Evolutionary conservation across 441 rosid species (phyloP).

Genomic region (Syzygium syzygioides): DNA sequence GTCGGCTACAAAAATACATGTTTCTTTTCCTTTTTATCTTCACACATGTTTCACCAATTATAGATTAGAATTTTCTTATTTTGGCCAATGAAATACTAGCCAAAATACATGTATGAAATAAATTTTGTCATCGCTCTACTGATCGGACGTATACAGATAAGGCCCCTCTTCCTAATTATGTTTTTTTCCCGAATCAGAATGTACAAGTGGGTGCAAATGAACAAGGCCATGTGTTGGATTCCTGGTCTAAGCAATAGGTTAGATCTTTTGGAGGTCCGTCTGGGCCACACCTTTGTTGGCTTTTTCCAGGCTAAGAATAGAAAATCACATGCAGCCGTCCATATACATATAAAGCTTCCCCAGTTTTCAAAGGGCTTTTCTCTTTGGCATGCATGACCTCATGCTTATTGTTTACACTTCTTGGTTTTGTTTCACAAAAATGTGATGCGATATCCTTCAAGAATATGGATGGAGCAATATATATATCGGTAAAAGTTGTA

Average conservation of each 20-base stretch:
- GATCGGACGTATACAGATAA: background rate
- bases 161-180: background rate
- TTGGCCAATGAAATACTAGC: background rate
- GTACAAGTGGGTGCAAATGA: background rate
- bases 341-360: background rate
- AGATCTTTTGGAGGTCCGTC: background rate
- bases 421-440: background rate
- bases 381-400: background rate
- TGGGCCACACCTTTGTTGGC: background rate
- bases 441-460: background rate
- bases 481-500: background rate
- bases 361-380: background rate
- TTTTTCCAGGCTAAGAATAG: background rate
- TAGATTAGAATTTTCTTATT: background rate
- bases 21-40: no score
- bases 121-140: background rate
- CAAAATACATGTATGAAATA: background rate
- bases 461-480: background rate
- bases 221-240: background rate
- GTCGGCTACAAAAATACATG: no score
- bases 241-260: background rate
- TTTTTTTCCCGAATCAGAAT: background rate
- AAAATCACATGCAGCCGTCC: background rate
- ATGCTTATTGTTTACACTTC: background rate
- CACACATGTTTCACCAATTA: background rate